Evolutionary conservation across 2,329 filamentous ascomycete species (phyloP).

Genomic region (Sporothrix dimorphospora): DNA sequence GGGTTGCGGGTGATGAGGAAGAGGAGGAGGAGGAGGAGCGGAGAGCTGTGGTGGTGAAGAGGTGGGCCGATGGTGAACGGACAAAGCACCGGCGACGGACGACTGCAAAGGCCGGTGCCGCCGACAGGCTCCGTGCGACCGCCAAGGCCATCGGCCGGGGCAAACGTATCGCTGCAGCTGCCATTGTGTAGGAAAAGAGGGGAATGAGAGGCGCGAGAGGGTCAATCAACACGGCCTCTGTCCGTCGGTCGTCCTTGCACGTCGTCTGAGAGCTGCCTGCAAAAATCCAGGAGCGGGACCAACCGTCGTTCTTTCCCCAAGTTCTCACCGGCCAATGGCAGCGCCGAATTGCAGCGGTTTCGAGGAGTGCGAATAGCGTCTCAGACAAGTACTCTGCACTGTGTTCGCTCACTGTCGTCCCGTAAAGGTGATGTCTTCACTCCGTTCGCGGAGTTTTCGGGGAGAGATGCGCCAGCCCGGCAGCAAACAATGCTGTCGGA

Average conservation of each 20-base stretch:
- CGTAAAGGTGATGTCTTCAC: background rate
- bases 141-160: constrained; percentile 24
- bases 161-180: constrained; percentile 12
- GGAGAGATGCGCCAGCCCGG: constrained; percentile 24
- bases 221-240: background rate
- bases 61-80: background rate
- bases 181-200: constrained; percentile 11
- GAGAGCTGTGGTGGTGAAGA: background rate
- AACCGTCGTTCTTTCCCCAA: constrained; percentile 13
- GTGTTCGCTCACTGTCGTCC: constrained; percentile 14
- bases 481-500: background rate
- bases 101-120: background rate
- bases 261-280: background rate
- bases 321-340: constrained; percentile 3
- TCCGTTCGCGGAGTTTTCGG: constrained; percentile 30
- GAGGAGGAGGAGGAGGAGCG: constrained; percentile 13
- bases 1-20: background rate
- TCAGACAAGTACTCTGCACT: background rate
- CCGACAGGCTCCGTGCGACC: background rate
- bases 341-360: background rate
- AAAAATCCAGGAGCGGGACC: constrained; percentile 16
- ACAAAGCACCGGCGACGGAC: background rate
- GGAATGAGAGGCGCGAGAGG: background rate
- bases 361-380: background rate
- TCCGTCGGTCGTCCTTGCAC: background rate